Evolutionary conservation across 805 yeast species (phyloP), one percentile per base, ranked within the genome.

Genomic region (Saturnispora zaruensis): DNA sequence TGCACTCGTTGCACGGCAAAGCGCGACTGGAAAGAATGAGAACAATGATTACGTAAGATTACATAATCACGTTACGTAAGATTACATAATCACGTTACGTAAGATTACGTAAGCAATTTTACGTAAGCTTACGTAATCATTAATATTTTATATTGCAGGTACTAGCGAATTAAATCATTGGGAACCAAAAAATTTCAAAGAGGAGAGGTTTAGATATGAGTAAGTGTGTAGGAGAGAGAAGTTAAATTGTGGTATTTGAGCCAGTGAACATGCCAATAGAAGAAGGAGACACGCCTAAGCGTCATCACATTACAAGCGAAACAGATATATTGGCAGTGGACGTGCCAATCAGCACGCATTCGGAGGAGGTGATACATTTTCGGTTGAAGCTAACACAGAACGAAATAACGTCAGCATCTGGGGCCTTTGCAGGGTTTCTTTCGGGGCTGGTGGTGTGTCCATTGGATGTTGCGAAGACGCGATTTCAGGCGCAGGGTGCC

Each of bases 391-490:
- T 64, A 21, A 52, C 59, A 14, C 65, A 58, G 18, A 57, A 51
- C 18, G 61, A 82, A 58, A 74, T 88, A 33, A 80, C 85, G 13
- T 93, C 98, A 6, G 58, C 85, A 0, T 78, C 96, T 1, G 99
- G 99, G 0, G 97, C 97, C 0, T 66, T 88, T n/a, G 87, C 97
- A 0, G 99, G 99, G 1, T 84, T 93, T 56, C 61, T 87, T 6
- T 82, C 97, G 0, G 98, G 98, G 0, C 76, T 90, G 2, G 73
- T 79, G 2, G 99, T 93, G 6, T 93, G 98, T 66, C 99, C 99
- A 0, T 69, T 93, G 32, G 99, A 93, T 63, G 99, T 93, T 44
- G 91, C 93, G 13, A 93, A 93, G 66, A 93, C 99, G 5, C 71
- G 96, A 58, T 73, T 90, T 42, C 99, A 91, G 67, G 97, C 97